Evolutionary conservation across 768 basidiomycete species (phyloP).

Genomic region (Tylopilus felleus): DNA sequence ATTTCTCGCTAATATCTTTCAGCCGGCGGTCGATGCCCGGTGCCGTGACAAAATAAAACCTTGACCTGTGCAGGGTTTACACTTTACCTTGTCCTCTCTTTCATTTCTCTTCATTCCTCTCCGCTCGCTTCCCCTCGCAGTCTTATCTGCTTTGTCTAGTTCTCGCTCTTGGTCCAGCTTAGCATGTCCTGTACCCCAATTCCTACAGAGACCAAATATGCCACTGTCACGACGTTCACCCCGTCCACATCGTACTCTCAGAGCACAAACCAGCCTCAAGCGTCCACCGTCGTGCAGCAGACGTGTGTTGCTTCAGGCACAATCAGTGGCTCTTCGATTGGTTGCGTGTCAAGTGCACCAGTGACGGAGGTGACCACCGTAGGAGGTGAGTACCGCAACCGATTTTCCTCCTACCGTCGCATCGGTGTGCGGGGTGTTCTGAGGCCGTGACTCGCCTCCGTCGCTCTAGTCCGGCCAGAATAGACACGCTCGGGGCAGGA

Average conservation of each 20-base stretch:
- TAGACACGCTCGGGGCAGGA: not conserved
- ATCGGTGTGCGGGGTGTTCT: not conserved
- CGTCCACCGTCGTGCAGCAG: slow-evolving; percentile 33
- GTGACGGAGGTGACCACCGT: slow-evolving; percentile 33
- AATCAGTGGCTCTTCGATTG: slow-evolving; percentile 22
- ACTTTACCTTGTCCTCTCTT: not conserved
- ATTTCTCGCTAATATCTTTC: too few relatives aligned
- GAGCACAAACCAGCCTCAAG: slow-evolving; percentile 29
- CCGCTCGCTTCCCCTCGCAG: too few relatives aligned
- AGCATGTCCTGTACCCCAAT: slow-evolving; percentile 39
- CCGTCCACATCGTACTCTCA: slow-evolving; percentile 37
- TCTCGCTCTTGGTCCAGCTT: not conserved
- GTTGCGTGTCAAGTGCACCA: slow-evolving; percentile 28
- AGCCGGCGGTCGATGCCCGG: not conserved
- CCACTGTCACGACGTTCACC: slow-evolving; percentile 34
- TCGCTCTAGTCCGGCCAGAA: not conserved
- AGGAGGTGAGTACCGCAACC: slow-evolving; percentile 29
- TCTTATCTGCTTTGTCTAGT: too few relatives aligned
- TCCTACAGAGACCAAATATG: slow-evolving; percentile 44
- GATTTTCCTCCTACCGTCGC: not conserved
- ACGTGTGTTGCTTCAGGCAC: slow-evolving; percentile 34
- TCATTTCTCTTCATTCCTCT: not conserved
- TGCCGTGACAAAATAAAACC: not conserved
- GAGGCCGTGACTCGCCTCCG: slow-evolving; percentile 20
- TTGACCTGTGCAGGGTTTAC: not conserved